A percentile compares a stretch with the other conserved stretches of the same genome.
Evolutionary conservation across 768 basidiomycete genomes (phyloP).

Genomic region (Leucosporidium scottii): DNA sequence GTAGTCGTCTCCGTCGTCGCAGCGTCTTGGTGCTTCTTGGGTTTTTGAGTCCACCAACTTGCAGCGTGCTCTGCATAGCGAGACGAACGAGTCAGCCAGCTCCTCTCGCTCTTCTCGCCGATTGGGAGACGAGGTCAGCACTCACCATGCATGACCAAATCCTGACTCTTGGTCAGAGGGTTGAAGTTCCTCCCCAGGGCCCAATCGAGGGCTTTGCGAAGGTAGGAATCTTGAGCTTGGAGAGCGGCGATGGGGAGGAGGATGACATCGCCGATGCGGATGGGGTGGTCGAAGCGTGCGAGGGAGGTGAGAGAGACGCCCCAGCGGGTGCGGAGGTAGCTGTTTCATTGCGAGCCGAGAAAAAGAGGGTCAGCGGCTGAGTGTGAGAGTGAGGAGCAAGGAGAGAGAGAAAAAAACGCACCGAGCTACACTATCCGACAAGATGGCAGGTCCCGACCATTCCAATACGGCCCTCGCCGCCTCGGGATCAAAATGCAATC

Average conservation of each 20-base stretch:
- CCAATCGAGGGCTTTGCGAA: not conserved
- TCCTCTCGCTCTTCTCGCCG: too few species aligned
- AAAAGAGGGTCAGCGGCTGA: too few species aligned
- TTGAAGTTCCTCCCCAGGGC: not conserved
- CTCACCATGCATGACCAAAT: not conserved
- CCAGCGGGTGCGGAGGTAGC: constrained; percentile 39
- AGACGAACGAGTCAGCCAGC: too few species aligned
- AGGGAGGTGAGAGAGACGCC: constrained; percentile 38
- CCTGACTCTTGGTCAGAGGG: not conserved
- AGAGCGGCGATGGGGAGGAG: constrained; percentile 7
- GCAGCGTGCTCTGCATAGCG: too few species aligned
- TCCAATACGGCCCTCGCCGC: constrained; percentile 34
- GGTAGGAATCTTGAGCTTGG: constrained; percentile 32
- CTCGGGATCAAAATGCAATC: constrained; percentile 5
- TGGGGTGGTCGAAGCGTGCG: constrained; percentile 33
- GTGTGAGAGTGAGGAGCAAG: not conserved
- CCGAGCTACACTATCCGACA: constrained; percentile 20
- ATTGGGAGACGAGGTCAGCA: not conserved
- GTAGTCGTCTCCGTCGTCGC: too few species aligned
- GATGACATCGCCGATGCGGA: constrained; percentile 41
- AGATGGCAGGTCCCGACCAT: constrained; percentile 36
- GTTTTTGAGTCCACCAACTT: too few species aligned
- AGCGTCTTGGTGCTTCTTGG: too few species aligned
- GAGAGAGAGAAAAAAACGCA: not conserved
- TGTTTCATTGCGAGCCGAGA: not conserved